Percentiles rank a stretch among this genome's conserved stretches.
Conservation (phyloP, 352 stramenopile species). For the Globisporangium splendens region DNA sequence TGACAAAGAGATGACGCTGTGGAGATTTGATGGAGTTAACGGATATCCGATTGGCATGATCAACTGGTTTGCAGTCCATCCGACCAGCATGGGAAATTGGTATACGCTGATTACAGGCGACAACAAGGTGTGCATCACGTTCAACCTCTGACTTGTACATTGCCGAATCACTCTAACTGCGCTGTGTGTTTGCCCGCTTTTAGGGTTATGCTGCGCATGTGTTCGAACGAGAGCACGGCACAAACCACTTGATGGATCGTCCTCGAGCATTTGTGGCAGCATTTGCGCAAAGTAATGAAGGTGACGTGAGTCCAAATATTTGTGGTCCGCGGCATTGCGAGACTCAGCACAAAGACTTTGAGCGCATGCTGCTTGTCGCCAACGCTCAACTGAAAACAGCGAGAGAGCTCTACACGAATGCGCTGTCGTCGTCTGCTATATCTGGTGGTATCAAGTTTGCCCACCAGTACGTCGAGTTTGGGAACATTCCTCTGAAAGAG, state of each 20-base stretch:
- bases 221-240: constrained; percentile 86
- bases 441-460: constrained; percentile 41
- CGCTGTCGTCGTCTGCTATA: constrained; percentile 29
- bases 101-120: constrained; percentile 92
- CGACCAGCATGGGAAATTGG: constrained; percentile 92
- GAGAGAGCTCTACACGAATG: constrained; percentile 50
- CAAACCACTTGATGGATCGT: constrained; percentile 72
- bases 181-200: too few species aligned
- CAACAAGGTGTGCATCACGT: constrained; percentile 67
- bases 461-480: constrained; percentile 81
- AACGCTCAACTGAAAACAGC: constrained; percentile 71
- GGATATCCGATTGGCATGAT: constrained; percentile 87
- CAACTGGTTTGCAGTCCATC: constrained; percentile 94
- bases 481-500: constrained; percentile 49
- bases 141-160: background rate
- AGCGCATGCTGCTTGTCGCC: constrained; percentile 75
- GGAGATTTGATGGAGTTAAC: constrained; percentile 80
- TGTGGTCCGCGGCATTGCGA: constrained; percentile 58
- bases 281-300: constrained; percentile 93
- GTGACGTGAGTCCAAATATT: constrained; percentile 92
- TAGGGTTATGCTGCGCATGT: constrained; percentile 84
- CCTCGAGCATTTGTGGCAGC: constrained; percentile 88
- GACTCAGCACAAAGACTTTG: constrained; percentile 76
- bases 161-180: too few species aligned
- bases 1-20: constrained; percentile 92